Evolutionary conservation across 768 basidiomycete species (phyloP), one percentile per base, ranked within the genome.

Genomic region (Termitomyces sp.): DNA sequence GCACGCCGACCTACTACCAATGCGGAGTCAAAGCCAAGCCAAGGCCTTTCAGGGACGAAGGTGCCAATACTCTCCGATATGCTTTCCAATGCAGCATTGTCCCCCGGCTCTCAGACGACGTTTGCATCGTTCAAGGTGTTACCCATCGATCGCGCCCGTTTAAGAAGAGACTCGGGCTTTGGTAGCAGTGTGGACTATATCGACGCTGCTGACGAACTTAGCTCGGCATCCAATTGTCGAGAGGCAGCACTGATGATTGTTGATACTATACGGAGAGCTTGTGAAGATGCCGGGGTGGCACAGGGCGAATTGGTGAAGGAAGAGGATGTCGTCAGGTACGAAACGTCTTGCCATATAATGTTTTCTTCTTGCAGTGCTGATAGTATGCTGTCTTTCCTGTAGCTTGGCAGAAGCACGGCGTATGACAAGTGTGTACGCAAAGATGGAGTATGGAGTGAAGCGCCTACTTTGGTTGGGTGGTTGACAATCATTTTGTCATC

Each of bases 381-480:
- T 64, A 49, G 55, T 52, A 23, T 47, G n/a, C 26, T 54, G 40
- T 56, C 40, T 57, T 48, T 55, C 6, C 10, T 31, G 35, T 62
- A 94, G 92, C 63, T 68, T 94, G 62, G 78, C 80, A 7, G 92
- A 97, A 62, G 95, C 95, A 2, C 85, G 88, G 68, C 79, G 83
- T 53, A 85, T 87, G 76, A 97, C 92, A 3, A 90, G 85, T 59
- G 76, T 95, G 62, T 89, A 91, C 68, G 83, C 93, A 14, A 93
- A 94, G 73, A 88, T 96, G 84, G 94, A 97, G 66, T 93, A 96
- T 68, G 91, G 91, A 0, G 78, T 97, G 50, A 98, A 95, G 78
- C 77, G 93, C 61, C 73, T 96, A 67, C 71, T 96, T 57, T 96
- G 94, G 94, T 71, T 96, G 48, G 90, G 91, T 49, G 80, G 87